Percentiles rank a stretch among this genome's conserved stretches.
phyloP scores from a whole-genome alignment of 208 protist genomes.

The Acanthamoeba polyphaga region DNA sequence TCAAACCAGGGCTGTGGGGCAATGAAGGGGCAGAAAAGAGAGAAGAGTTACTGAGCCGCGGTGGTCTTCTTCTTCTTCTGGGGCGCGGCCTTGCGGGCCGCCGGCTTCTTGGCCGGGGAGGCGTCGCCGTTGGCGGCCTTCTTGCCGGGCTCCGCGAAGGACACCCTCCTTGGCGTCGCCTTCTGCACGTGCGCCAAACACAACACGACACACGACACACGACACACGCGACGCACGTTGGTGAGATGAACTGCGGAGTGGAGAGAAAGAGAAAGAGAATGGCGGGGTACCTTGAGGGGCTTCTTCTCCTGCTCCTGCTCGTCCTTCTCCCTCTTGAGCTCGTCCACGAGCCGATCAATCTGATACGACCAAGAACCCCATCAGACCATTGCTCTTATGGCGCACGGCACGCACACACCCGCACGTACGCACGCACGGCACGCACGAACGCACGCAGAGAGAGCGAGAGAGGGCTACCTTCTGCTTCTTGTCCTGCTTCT shows the following conservation, averaged over 20 bases:
- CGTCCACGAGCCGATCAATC: background rate
- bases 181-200: background rate
- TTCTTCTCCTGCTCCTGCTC: background rate
- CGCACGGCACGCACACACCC: no score
- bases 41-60: no score
- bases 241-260: no score
- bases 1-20: no score
- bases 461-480: background rate
- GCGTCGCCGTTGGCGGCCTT: background rate
- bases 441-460: background rate
- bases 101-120: background rate
- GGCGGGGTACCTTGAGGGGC: background rate
- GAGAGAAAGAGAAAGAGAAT: background rate
- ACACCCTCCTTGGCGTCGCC: conserved; percentile 14
- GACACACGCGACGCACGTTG: background rate
- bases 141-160: conserved; percentile 12
- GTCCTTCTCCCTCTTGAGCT: conserved; percentile 18
- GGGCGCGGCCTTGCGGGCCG: no score
- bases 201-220: background rate
- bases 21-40: no score
- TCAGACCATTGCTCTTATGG: no score
- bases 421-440: no score
- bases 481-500: conserved; percentile 52
- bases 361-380: background rate
- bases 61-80: background rate